Base-by-base conservation (phyloP, 73 alveolate species). In the Tetrahymena borealis region DNA sequence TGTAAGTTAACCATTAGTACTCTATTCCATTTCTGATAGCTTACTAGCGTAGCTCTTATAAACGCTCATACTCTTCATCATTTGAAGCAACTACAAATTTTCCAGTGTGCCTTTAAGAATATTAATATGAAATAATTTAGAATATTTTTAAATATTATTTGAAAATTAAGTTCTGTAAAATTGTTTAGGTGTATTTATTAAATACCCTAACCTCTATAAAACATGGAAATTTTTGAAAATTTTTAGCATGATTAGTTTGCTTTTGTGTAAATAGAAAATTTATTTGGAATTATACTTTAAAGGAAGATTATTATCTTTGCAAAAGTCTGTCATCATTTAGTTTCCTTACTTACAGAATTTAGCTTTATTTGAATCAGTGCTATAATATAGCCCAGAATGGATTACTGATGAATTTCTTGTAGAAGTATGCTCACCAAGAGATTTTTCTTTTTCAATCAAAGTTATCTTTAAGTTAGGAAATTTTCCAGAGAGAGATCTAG, bases 351-450 rank as follows among this genome's bases (percentile, higher is more conserved):
- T 94, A 43, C 99, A 97, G 40, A 94, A 93, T 77, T 95, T 78
- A 2, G 99, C 98, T 90, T 97, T 97, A 24, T 95, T 28, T 37
- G 97, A 79, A 33, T 97, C 97, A 16, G 96, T 91, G 20, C 97
- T 90, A 90, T 97, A 97, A 91, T 97, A 97, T 38, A 97, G 93
- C 33, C 99, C 99, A 15, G 99, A 98, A 94, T 97, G 99, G 16
- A 97, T 91, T 15, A 97, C 99, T 78, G 98, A 98, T 35, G 98
- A 94, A 79, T 97, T 97, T 78, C 98, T 93, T 1, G 98, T 98
- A 15, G 99, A 96, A 28, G 99, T 93, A 78, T 97, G 99, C 91
- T 39, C 40, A 12, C 99, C 98, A 11, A 97, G 94, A 18, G 91
- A 85, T 20, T 92, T 92, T 92, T 97, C 99, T 91, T 96, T 96